Evolutionary conservation across 2,329 filamentous ascomycete genomes (phyloP).

Genomic region (Colletotrichum sublineola): DNA sequence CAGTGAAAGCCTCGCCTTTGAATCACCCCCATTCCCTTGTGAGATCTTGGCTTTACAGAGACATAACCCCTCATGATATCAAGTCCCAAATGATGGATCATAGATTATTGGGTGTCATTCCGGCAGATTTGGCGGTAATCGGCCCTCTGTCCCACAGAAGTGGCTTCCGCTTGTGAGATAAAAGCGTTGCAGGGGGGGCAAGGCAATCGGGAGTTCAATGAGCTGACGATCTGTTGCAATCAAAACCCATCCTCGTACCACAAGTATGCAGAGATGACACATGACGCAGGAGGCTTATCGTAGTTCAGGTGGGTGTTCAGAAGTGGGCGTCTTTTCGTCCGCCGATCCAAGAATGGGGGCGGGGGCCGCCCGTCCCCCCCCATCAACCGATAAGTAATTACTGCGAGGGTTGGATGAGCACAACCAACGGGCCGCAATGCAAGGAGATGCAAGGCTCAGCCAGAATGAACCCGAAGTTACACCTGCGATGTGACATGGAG

Average conservation of each 20-base stretch:
- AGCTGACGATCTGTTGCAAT: not conserved
- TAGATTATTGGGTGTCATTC: not conserved
- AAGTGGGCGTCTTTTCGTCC: not conserved
- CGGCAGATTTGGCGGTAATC: not conserved
- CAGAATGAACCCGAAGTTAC: not conserved
- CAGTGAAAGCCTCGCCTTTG: no score
- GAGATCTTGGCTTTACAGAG: not conserved
- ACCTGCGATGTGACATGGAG: not conserved
- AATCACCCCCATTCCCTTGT: not conserved
- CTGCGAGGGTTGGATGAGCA: not conserved
- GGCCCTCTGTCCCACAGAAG: not conserved
- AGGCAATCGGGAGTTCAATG: no score
- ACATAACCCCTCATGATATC: not conserved
- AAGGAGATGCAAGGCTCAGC: not conserved
- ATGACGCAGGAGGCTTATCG: not conserved
- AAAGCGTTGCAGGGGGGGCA: not conserved
- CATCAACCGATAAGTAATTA: not conserved
- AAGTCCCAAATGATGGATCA: not conserved
- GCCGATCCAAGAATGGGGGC: conserved; percentile 18
- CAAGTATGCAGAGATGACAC: not conserved
- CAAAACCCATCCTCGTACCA: not conserved
- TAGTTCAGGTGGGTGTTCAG: not conserved
- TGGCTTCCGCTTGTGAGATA: not conserved
- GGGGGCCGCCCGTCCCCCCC: not conserved
- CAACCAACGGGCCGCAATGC: not conserved